Evolutionary conservation across 23 red algal genomes (phyloP).

Genomic region (Gracilaria gracilis): DNA sequence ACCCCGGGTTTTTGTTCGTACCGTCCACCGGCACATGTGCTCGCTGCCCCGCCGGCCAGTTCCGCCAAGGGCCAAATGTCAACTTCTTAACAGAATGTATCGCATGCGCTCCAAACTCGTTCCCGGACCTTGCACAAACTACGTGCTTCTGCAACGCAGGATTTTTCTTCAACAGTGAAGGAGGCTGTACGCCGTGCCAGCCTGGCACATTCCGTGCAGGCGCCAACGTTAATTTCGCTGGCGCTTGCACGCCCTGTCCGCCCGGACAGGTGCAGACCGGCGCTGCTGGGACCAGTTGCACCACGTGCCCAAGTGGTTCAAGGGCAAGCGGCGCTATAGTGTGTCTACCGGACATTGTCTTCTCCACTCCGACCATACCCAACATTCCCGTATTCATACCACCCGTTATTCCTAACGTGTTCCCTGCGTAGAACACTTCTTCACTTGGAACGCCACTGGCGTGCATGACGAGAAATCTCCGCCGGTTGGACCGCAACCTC

Average conservation of each 20-base stretch:
- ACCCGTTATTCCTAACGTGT: not conserved
- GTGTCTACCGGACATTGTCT: slow-evolving; percentile 1
- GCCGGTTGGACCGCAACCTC: not conserved
- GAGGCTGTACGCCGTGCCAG: slow-evolving; percentile 19
- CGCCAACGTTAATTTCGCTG: slow-evolving; percentile 18
- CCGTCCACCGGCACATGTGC: not conserved
- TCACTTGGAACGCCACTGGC: not conserved
- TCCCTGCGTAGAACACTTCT: not conserved
- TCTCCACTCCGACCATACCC: not conserved
- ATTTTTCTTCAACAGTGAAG: slow-evolving; percentile 27
- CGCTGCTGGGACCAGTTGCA: not conserved
- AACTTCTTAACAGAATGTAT: slow-evolving; percentile 11
- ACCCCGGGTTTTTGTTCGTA: slow-evolving; percentile 5
- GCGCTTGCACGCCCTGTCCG: slow-evolving; percentile 16
- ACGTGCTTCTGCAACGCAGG: slow-evolving; percentile 19
- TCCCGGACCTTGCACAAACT: not conserved
- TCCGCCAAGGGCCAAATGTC: not conserved
- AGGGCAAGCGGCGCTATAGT: not conserved
- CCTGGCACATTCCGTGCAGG: slow-evolving; percentile 31
- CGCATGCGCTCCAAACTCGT: slow-evolving; percentile 4
- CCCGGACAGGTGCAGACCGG: not conserved
- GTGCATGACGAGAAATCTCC: not conserved
- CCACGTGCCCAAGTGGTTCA: not conserved
- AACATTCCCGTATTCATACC: not conserved
- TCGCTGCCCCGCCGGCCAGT: slow-evolving; percentile 2